These are phyloP conservation scores for Pseudocercospora musae DNA, from an alignment of 2,329 filamentous ascomycete species.

Conservation along the genomic window DNA sequence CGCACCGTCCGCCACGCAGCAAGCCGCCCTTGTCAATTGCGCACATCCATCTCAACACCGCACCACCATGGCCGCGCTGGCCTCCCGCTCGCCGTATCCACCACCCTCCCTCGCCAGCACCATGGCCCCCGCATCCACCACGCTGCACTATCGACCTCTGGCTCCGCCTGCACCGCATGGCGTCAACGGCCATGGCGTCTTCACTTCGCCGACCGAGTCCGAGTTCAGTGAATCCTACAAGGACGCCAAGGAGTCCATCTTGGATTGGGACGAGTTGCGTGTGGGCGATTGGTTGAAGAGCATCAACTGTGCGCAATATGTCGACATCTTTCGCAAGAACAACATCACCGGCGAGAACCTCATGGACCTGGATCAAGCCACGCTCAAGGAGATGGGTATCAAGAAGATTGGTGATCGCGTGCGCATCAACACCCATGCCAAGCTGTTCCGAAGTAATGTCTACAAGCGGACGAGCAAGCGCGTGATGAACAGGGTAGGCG, in stretches of 20 bases:
- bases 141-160: constrained; percentile 27
- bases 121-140: constrained; percentile 17
- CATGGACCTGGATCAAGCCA: constrained; percentile 93
- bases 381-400: constrained; percentile 95
- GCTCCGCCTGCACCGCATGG: constrained; percentile 12
- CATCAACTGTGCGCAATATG: constrained; percentile 92
- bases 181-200: constrained; percentile 43
- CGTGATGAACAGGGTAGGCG: constrained; percentile 67
- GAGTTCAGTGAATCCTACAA: constrained; percentile 81
- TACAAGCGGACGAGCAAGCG: constrained; percentile 60
- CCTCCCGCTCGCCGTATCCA: constrained; percentile 69
- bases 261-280: constrained; percentile 82
- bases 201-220: constrained; percentile 82
- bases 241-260: constrained; percentile 26
- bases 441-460: constrained; percentile 48
- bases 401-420: constrained; percentile 97
- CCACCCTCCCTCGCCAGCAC: constrained; percentile 40
- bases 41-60: not conserved
- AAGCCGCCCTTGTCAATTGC: too few species aligned
- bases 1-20: not conserved
- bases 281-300: constrained; percentile 88
- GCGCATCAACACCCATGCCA: constrained; percentile 61
- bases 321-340: constrained; percentile 81
- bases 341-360: constrained; percentile 97
- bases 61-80: constrained; percentile 70